Conservation (phyloP, 108 stramenopile genomes). For the Asterionellopsis glacialis region DNA sequence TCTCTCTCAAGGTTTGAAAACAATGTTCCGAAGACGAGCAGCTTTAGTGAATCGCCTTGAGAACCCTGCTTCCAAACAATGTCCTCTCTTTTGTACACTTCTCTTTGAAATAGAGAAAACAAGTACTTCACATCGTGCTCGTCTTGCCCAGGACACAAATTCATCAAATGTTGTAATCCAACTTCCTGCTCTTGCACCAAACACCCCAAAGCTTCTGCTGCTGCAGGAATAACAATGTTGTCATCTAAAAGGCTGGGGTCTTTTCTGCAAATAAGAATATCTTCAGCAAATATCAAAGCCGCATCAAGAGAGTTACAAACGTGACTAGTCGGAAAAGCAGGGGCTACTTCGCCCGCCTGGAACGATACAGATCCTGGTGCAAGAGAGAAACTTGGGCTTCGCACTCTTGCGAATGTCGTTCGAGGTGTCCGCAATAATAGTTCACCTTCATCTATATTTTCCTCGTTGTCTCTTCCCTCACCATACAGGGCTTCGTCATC, state of each 20-base stretch:
- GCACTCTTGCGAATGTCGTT: neutral
- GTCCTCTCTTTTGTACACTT: conserved; percentile 41
- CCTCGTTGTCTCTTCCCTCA: neutral
- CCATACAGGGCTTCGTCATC: neutral
- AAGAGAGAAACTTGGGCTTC: neutral
- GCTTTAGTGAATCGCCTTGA: conserved; percentile 48
- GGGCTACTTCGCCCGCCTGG: conserved; percentile 3
- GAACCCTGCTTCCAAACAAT: conserved; percentile 49
- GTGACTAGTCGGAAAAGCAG: conserved; percentile 19
- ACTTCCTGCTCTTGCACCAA: neutral
- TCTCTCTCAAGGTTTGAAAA: conserved; percentile 47
- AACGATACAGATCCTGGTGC: neutral
- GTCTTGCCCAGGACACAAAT: neutral
- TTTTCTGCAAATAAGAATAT: conserved; percentile 42
- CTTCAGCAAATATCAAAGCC: conserved; percentile 63
- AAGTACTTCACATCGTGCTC: conserved; percentile 9
- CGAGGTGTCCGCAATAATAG: neutral
- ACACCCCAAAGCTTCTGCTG: neutral
- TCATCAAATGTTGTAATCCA: neutral
- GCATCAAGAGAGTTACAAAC: conserved; percentile 53
- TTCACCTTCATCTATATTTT: neutral
- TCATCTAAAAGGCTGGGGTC: conserved; percentile 23
- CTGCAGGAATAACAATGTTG: neutral
- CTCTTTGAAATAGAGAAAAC: conserved; percentile 22
- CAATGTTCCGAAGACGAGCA: conserved; percentile 43